A percentile compares a stretch with the other conserved stretches of the same genome.
These are phyloP conservation scores for Aspergillus alliaceus DNA, from an alignment of 2,329 filamentous ascomycete genomes.

Conservation along the genomic window DNA sequence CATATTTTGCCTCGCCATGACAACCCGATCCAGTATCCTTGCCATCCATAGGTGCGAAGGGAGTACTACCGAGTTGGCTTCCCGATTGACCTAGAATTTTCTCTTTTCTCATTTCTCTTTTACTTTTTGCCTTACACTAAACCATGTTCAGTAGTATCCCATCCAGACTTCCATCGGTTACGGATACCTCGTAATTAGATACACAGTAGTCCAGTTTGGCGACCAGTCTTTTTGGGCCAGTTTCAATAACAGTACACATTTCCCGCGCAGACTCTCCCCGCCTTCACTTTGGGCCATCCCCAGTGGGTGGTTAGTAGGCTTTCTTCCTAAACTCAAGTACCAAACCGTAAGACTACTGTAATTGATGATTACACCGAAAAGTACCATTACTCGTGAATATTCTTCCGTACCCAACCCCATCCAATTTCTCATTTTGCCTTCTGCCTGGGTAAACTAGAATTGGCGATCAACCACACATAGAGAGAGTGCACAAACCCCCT, in stretches of 20 bases:
- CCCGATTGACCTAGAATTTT: background rate
- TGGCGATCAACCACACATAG: constrained; percentile 30
- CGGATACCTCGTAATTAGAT: background rate
- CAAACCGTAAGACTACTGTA: background rate
- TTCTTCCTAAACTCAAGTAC: background rate
- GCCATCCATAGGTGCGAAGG: background rate
- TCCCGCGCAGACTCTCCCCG: background rate
- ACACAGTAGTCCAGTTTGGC: background rate
- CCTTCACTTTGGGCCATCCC: background rate
- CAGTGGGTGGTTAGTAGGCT: background rate
- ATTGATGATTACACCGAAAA: constrained; percentile 9
- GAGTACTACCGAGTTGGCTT: background rate
- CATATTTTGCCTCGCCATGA: constrained; percentile 1
- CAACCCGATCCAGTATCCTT: constrained; percentile 3
- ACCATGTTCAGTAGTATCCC: background rate
- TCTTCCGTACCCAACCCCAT: constrained; percentile 14
- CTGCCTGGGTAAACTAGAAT: constrained; percentile 22
- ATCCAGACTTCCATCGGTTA: background rate
- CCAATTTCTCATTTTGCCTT: constrained; percentile 28
- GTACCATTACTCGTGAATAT: background rate
- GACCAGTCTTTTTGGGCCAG: background rate
- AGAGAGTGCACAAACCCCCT: constrained; percentile 24
- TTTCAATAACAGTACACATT: background rate
- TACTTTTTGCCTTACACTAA: background rate
- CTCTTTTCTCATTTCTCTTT: background rate